phyloP scores from a whole-genome alignment of 768 basidiomycete genomes.

The Leccinum incarnatum region DNA sequence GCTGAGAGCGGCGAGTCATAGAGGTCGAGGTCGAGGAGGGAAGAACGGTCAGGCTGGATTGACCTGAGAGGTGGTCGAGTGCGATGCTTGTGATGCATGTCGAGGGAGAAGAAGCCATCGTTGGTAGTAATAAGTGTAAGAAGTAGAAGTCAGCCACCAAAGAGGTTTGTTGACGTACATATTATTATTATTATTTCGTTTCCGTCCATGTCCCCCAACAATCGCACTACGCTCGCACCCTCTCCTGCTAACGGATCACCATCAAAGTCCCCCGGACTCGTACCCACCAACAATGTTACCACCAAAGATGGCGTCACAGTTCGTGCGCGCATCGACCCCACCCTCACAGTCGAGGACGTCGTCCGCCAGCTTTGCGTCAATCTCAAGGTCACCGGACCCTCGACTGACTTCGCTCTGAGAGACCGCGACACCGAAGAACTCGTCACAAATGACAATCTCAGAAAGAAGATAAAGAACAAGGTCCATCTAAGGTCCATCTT shows the following conservation, averaged over 20 bases:
- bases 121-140: no score
- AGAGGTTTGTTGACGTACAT: no score
- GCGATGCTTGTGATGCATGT: not conserved
- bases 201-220: conserved; percentile 24
- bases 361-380: conserved; percentile 79
- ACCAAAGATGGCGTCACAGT: conserved; percentile 73
- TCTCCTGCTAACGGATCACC: conserved; percentile 33
- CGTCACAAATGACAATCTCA: conserved; percentile 84
- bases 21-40: not conserved
- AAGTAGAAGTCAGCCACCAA: no score
- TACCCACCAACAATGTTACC: conserved; percentile 84
- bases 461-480: conserved; percentile 77
- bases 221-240: conserved; percentile 27
- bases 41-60: conserved; percentile 2
- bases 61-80: conserved; percentile 16
- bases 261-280: conserved; percentile 46
- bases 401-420: conserved; percentile 71
- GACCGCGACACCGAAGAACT: conserved; percentile 76
- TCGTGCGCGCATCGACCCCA: conserved; percentile 81
- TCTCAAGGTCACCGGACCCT: conserved; percentile 72
- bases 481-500: conserved; percentile 68
- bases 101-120: not conserved
- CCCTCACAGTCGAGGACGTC: conserved; percentile 81
- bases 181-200: not conserved
- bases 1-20: not conserved